Evolutionary conservation across 176 grass and related monocot genomes (phyloP).

Genomic region (Pharus latifolius): DNA sequence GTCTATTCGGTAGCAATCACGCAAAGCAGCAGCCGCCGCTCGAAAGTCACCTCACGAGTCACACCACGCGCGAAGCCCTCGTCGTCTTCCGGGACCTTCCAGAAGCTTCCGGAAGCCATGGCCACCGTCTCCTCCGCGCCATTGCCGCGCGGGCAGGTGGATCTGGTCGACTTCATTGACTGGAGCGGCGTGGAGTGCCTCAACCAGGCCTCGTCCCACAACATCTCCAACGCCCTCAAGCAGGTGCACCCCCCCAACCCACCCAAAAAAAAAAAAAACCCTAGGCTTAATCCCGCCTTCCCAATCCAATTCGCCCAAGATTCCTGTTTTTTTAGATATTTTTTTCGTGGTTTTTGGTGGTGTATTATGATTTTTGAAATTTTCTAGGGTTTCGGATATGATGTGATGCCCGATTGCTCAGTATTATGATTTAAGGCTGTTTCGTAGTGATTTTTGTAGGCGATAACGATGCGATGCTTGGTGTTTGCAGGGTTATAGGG

Average conservation of each 20-base stretch:
- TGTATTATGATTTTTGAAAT: neutral
- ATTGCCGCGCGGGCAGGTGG: constrained; percentile 63
- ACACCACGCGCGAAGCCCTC: neutral
- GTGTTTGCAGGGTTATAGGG: constrained; percentile 56
- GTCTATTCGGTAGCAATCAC: too few species aligned
- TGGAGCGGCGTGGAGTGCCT: constrained; percentile 98
- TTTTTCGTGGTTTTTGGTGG: neutral
- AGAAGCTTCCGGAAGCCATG: constrained; percentile 34
- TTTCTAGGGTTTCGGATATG: constrained; percentile 25
- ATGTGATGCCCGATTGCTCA: neutral
- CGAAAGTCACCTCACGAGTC: neutral
- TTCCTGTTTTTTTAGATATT: neutral
- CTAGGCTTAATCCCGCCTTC: neutral
- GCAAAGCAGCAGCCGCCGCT: neutral
- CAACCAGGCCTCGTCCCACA: constrained; percentile 71
- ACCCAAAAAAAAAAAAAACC: too few species aligned
- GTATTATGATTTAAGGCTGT: neutral
- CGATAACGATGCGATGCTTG: neutral
- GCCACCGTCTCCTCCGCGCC: neutral
- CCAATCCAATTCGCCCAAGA: too few species aligned
- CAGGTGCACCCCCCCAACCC: constrained; percentile 25
- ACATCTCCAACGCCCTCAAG: constrained; percentile 68
- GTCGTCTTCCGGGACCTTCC: constrained; percentile 1
- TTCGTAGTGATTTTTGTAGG: neutral
- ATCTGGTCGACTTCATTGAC: constrained; percentile 95